Conservation (phyloP, 768 basidiomycete species). For the Tubosaeta brunneosetosa region DNA sequence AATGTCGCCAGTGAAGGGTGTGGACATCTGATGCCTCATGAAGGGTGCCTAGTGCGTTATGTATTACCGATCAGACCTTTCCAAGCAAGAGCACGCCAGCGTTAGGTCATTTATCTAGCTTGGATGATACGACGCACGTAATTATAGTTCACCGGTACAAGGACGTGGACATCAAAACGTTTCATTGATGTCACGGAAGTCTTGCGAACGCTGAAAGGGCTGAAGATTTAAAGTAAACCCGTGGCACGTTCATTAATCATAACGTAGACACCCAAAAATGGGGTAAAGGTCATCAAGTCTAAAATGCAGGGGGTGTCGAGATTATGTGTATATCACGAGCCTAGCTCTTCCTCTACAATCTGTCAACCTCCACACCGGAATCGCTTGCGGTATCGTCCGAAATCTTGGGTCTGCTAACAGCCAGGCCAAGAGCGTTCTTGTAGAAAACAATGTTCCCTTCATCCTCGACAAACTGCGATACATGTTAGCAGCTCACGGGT, state of each 20-base stretch:
- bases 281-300: conserved; percentile 8
- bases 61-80: no score
- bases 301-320: conserved; percentile 1
- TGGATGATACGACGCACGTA: no score
- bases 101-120: no score
- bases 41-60: no score
- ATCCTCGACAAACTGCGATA: conserved; percentile 82
- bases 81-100: no score
- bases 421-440: conserved; percentile 82
- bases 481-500: background rate
- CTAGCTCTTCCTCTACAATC: conserved; percentile 22
- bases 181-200: no score
- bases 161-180: no score
- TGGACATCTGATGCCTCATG: background rate
- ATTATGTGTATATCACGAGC: conserved; percentile 3
- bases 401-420: conserved; percentile 63
- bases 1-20: background rate
- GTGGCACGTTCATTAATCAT: background rate
- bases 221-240: background rate
- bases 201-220: no score
- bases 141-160: no score
- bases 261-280: background rate
- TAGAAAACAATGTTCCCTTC: conserved; percentile 88
- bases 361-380: conserved; percentile 60
- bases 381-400: conserved; percentile 55